Conservation (phyloP, 257 asterid genomes). For the Petunia secreta region DNA sequence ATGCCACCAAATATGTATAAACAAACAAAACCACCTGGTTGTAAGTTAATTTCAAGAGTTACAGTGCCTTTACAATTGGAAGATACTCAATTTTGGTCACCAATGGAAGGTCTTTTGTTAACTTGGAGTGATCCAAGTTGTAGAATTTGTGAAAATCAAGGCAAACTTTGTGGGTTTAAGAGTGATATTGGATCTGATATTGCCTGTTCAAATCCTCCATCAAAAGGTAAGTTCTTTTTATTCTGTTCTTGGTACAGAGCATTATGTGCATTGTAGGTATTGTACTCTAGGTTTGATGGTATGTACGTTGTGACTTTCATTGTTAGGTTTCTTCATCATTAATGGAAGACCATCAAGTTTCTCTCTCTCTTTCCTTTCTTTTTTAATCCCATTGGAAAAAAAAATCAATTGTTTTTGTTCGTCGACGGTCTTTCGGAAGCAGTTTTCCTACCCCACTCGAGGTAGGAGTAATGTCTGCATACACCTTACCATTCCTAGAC, state of each 20-base stretch:
- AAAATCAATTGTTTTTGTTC: no score
- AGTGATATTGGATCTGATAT: slow-evolving; percentile 37
- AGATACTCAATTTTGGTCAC: slow-evolving; percentile 42
- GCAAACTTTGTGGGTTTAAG: slow-evolving; percentile 53
- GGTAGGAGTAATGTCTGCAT: no score
- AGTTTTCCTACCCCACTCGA: no score
- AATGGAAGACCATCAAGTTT: background rate
- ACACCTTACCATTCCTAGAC: no score
- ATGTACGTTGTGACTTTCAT: background rate
- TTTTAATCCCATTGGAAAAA: no score
- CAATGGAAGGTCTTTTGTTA: slow-evolving; percentile 57
- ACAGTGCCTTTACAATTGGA: slow-evolving; percentile 46
- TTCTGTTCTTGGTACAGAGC: background rate
- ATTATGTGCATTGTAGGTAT: background rate
- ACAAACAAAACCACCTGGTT: slow-evolving; percentile 37
- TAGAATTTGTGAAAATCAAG: slow-evolving; percentile 47
- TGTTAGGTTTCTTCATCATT: background rate
- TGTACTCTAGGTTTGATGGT: background rate
- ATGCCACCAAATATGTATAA: slow-evolving; percentile 25
- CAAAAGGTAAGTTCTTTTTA: slow-evolving; percentile 41
- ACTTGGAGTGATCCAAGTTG: slow-evolving; percentile 57
- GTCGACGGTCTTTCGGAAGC: no score
- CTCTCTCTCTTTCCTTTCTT: background rate
- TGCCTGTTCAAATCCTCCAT: slow-evolving; percentile 47
- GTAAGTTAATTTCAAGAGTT: slow-evolving; percentile 43